Percentiles rank a stretch among this genome's conserved stretches.
These are phyloP conservation scores for Catharanthus roseus DNA, from an alignment of 257 asterid species.

Conservation along the genomic window DNA sequence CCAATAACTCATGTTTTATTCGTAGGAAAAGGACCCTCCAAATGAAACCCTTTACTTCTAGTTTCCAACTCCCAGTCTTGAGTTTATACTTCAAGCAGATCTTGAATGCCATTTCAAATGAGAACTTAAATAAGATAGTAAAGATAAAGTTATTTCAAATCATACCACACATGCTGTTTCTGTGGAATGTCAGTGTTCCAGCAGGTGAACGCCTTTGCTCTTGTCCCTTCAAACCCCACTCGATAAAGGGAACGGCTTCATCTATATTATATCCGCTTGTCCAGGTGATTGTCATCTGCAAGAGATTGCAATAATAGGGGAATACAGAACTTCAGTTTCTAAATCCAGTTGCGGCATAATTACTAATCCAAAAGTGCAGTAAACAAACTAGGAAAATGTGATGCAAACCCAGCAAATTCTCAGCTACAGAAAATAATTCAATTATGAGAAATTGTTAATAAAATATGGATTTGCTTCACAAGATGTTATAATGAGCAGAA, in stretches of 20 bases:
- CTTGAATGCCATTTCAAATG: background rate
- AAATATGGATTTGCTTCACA: background rate
- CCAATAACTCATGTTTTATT: background rate
- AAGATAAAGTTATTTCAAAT: background rate
- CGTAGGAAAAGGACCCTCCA: background rate
- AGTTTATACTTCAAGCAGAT: background rate
- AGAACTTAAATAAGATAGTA: background rate
- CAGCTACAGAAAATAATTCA: background rate
- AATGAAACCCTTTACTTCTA: background rate
- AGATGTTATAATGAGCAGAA: background rate
- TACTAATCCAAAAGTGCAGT: background rate
- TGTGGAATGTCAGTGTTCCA: constrained; percentile 66
- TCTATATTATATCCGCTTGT: constrained; percentile 75
- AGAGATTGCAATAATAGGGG: background rate
- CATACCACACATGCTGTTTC: constrained; percentile 87
- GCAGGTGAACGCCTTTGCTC: constrained; percentile 45
- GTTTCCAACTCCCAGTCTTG: background rate
- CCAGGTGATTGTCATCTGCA: constrained; percentile 92
- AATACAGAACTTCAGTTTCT: background rate
- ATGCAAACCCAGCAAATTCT: background rate
- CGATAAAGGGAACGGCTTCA: constrained; percentile 70
- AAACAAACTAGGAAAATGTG: background rate
- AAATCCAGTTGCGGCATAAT: background rate
- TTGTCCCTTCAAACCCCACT: constrained; percentile 53
- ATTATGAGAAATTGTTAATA: background rate